Conservation (phyloP, 441 rosid species). For the Corymbia calophylla region DNA sequence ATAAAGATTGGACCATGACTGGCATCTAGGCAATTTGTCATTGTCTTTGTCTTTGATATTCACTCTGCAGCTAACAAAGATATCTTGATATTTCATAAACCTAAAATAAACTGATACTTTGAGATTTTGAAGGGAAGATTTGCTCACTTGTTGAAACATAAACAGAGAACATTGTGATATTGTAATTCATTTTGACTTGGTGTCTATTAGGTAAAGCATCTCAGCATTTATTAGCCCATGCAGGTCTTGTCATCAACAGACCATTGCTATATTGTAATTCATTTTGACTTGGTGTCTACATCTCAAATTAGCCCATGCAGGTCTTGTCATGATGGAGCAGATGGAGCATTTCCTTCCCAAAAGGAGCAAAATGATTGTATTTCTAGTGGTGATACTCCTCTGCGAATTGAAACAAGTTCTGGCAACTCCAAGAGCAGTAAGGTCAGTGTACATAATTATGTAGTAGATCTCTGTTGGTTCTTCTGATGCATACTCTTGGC, state of each 20-base stretch:
- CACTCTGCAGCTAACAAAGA: not conserved
- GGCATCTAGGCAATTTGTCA: not conserved
- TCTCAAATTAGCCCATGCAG: constrained; percentile 21
- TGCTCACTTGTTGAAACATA: not conserved
- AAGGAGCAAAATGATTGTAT: constrained; percentile 32
- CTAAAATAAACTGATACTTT: not conserved
- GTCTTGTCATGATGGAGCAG: constrained; percentile 88
- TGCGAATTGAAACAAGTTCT: constrained; percentile 20
- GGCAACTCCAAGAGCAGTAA: constrained; percentile 45
- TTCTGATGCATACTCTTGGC: not conserved
- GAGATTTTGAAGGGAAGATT: not conserved
- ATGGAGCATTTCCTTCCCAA: constrained; percentile 77
- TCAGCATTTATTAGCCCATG: not conserved
- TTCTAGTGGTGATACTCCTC: constrained; percentile 30
- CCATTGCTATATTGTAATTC: constrained; percentile 40
- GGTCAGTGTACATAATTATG: constrained; percentile 26
- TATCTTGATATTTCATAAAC: not conserved
- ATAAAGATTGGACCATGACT: not conserved
- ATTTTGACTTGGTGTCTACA: not conserved
- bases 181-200: not conserved
- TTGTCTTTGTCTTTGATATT: not conserved
- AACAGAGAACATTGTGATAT: not conserved
- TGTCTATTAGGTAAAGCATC: not conserved
- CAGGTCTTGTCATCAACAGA: constrained; percentile 84
- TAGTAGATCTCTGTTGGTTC: not conserved